Evolutionary conservation across 768 basidiomycete genomes (phyloP), one percentile per base, ranked within the genome.

Genomic region (Lyophyllum atratum): DNA sequence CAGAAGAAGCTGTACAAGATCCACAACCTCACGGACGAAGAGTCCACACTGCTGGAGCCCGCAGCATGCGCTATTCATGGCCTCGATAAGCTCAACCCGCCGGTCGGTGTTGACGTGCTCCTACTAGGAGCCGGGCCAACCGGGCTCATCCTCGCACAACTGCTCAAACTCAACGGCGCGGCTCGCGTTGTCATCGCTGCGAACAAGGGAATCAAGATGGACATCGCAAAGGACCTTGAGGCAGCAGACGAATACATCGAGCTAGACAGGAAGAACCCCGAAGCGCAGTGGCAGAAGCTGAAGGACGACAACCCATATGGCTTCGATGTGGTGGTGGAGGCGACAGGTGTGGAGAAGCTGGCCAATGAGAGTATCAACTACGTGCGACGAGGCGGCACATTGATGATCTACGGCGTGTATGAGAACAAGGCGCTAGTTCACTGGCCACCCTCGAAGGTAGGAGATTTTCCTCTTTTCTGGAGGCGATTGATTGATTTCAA

Each of bases 21-120:
- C 64, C 75, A 93, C 61, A 95, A 95, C 73, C 81, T 95, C 51
- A 84, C 84, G 8, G 92, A 95, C 67, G 89, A 92, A 64, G 93
- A 95, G 60, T 85, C 93, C 1, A 93, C 92, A 2, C 83, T 96
- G 19, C 79, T 95, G 33, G 93, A 95, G 68, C 94, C 94, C 39
- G 91, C 92, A 3, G 88, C 93, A 5, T 96, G 93, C 62, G 94
- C 94, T 29, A 84, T 96, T 49, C 93, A 96, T 69, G 93, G 93
- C 6, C 85, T 95, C 59, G 93, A 96, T 74, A 92, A 93, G 70
- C 83, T 96, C 55, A 83, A 78, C 55, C 87, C 91, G 1, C 84
- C 87, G 3, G 90, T 94, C 56, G 93, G 93, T 25, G 77, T 90
- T 39, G 92, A 94, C 49, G 92, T 90, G 19, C 83, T 96, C 51